Base-by-base conservation (phyloP, 768 basidiomycete species). In the Jaapia argillacea region DNA sequence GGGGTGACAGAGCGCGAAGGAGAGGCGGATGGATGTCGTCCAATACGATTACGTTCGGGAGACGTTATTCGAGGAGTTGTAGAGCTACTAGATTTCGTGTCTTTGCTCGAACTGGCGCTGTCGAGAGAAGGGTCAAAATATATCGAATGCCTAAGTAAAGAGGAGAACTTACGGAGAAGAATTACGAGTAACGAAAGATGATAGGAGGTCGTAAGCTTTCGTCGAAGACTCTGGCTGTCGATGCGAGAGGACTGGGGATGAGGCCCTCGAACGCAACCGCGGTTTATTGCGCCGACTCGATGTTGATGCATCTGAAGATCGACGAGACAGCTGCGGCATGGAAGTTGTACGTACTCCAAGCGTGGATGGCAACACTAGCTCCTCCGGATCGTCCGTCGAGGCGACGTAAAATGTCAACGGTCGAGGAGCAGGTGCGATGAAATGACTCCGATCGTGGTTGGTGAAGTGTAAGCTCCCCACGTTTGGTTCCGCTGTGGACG, bases 391-490 rank as follows among this genome's bases (percentile, higher is more conserved):
- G 22, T 71, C 61, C 3, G 69, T 65, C 6, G 79, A 75, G 42
- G 72, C 79, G 27, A 83, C 69, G 52, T 79, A 85, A 58, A 85
- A 79, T 1, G 86, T 87, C 27, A 89, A 54, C 2, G 86, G 83
- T 28, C 84, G 72, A 1, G 86, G 84, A 6, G 86, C 71, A 22
- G 78, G 82, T 0, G 84, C 63, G 42, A 87, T 62, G 24, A 85
- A 70, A 38, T 70, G 59, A 33, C 68, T 67, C 21, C 80, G 72
- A 36, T 68, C 64, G 42, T 72, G 72, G 37, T 62, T 64, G 1
- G 75, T 74, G 28, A 75, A 69, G 42, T 68, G 69, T 16, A 85
- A 61, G 18, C 74, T 68, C 12, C 74, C 64, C 13, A 57, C 52
- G 25, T 47, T 46, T 4, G 42, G 22, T 20, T 44, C 24, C 27